phyloP scores from a whole-genome alignment of 805 yeast genomes.

The Metschnikowia cerradonensis region DNA sequence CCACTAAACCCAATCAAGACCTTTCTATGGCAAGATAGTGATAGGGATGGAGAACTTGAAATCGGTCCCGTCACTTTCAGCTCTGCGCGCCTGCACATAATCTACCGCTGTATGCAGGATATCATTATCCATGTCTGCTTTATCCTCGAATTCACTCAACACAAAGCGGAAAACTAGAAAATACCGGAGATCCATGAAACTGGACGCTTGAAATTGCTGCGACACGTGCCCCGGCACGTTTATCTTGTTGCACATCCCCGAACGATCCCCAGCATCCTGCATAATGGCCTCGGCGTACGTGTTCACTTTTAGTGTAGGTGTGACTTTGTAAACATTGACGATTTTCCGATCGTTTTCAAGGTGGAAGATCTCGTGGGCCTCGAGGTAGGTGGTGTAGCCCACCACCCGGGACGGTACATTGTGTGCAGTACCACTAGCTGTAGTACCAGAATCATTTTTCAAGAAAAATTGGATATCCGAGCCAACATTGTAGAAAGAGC shows the following conservation, averaged over 20 bases:
- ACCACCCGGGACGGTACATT: conserved; percentile 22
- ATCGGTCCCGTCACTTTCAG: conserved; percentile 14
- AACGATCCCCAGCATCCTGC: conserved; percentile 9
- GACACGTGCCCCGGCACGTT: conserved; percentile 30
- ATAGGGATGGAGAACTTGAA: conserved; percentile 16
- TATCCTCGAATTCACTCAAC: conserved; percentile 22
- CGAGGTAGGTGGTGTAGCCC: conserved; percentile 34
- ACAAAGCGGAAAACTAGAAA: conserved; percentile 35
- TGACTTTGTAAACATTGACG: conserved; percentile 31
- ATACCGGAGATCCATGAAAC: conserved; percentile 35
- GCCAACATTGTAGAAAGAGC: conserved; percentile 36
- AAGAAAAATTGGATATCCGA: conserved; percentile 34
- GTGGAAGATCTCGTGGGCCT: conserved; percentile 39
- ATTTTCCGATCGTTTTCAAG: conserved; percentile 9
- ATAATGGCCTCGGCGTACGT: conserved; percentile 28
- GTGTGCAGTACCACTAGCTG: conserved; percentile 8
- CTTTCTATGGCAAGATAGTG: conserved; percentile 3
- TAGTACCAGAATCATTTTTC: conserved; percentile 17
- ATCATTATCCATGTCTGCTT: background rate
- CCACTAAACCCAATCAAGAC: too few species aligned
- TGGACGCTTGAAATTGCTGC: conserved; percentile 35
- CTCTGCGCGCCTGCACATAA: conserved; percentile 12
- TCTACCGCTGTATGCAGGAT: conserved; percentile 6
- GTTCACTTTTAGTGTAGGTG: conserved; percentile 32
- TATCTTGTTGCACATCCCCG: conserved; percentile 8